A percentile compares a stretch with the other conserved stretches of the same genome.
Conservation (phyloP, 257 asterid species). For the Scutellaria baicalensis region DNA sequence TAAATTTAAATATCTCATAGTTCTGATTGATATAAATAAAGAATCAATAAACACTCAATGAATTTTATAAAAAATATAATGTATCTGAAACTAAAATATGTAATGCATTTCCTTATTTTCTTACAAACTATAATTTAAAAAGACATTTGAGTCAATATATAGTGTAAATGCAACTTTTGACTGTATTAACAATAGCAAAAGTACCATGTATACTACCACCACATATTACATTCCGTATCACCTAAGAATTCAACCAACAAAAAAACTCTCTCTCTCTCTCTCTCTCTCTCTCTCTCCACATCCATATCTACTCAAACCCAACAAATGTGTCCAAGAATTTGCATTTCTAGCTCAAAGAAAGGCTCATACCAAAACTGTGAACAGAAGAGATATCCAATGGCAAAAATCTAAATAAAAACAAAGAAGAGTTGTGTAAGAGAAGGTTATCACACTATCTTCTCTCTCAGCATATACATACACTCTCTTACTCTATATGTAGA, state of each 20-base stretch:
- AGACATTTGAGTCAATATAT: no score
- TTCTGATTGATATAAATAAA: no score
- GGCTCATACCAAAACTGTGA: not conserved
- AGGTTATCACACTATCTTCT: not conserved
- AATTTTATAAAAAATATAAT: no score
- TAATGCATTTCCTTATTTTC: no score
- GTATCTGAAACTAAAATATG: no score
- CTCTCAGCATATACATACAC: not conserved
- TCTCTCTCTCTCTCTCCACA: not conserved
- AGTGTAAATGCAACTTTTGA: not conserved
- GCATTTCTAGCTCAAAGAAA: not conserved
- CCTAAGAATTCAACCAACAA: not conserved
- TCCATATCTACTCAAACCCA: not conserved
- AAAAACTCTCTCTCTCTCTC: not conserved
- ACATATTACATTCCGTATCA: not conserved
- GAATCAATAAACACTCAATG: no score
- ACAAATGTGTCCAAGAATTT: not conserved
- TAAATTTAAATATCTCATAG: no score
- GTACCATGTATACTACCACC: not conserved
- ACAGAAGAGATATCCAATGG: not conserved
- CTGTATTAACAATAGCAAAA: not conserved
- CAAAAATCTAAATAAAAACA: not conserved
- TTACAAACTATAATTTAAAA: no score
- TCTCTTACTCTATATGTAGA: no score
- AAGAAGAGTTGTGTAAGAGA: not conserved